phyloP scores from a whole-genome alignment of 2,329 filamentous ascomycete species.

The Cladosporium cucumerinum region DNA sequence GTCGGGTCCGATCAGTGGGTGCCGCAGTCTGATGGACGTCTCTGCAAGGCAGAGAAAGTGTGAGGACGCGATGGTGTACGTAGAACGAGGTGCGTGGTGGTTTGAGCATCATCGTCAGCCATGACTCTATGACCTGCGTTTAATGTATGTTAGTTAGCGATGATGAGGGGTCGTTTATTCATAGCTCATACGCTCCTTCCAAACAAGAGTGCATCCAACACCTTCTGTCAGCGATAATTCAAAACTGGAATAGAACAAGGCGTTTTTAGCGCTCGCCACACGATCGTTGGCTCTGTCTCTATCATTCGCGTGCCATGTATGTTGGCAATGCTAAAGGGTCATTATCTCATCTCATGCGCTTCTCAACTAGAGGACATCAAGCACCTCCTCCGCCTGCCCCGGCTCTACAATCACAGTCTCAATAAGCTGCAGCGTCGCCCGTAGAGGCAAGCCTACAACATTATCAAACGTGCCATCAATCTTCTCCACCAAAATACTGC shows the following conservation, averaged over 20 bases:
- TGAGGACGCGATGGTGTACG: background rate
- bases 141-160: background rate
- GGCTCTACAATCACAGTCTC: slow-evolving; percentile 76
- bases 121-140: background rate
- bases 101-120: background rate
- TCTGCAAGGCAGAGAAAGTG: background rate
- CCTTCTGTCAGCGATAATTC: background rate
- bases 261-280: background rate
- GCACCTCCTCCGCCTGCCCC: slow-evolving; percentile 60
- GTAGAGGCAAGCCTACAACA: slow-evolving; percentile 84
- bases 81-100: background rate
- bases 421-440: slow-evolving; percentile 73
- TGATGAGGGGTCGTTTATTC: background rate
- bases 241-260: background rate
- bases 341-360: background rate
- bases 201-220: background rate
- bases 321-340: background rate
- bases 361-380: slow-evolving; percentile 18
- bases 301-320: background rate
- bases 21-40: slow-evolving; percentile 4
- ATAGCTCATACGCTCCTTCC: background rate
- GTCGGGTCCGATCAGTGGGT: slow-evolving; percentile 40
- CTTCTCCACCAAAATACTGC: slow-evolving; percentile 79
- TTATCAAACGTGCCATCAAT: slow-evolving; percentile 92
- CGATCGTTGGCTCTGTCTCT: background rate